Conservation (phyloP, 73 alveolate species). For the Tetrahymena thermophila region DNA sequence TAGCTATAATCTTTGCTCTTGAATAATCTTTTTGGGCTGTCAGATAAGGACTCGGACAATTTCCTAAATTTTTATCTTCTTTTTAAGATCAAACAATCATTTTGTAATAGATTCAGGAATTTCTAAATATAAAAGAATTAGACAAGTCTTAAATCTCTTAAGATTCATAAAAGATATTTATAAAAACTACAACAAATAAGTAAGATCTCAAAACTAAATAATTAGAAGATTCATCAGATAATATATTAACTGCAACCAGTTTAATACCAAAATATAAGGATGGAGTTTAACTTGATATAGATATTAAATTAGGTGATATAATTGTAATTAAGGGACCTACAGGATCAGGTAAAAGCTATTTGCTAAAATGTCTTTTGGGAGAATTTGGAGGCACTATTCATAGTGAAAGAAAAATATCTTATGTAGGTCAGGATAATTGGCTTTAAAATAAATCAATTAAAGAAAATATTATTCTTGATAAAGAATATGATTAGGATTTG, state of each 20-base stretch:
- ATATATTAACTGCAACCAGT: background rate
- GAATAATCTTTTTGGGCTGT: background rate
- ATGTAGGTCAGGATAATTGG: background rate
- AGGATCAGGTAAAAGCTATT: background rate
- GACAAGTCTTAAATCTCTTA: background rate
- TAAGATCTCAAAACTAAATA: background rate
- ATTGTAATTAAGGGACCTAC: background rate
- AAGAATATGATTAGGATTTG: background rate
- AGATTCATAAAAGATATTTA: background rate
- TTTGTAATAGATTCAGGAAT: background rate
- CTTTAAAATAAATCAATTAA: background rate
- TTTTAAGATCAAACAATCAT: background rate
- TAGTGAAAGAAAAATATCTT: background rate
- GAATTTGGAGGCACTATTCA: background rate
- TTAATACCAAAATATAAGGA: background rate
- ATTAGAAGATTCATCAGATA: background rate
- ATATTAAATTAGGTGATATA: background rate
- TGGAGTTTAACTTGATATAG: background rate
- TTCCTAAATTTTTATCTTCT: background rate
- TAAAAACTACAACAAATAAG: background rate
- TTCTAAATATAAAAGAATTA: background rate
- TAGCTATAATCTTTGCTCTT: background rate
- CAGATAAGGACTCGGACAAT: background rate
- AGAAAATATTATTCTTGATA: background rate
- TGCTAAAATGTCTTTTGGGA: background rate